These are phyloP conservation scores for Saccharomyces hybrid DNA, from an alignment of 1,139 yeast species.

Conservation along the genomic window DNA sequence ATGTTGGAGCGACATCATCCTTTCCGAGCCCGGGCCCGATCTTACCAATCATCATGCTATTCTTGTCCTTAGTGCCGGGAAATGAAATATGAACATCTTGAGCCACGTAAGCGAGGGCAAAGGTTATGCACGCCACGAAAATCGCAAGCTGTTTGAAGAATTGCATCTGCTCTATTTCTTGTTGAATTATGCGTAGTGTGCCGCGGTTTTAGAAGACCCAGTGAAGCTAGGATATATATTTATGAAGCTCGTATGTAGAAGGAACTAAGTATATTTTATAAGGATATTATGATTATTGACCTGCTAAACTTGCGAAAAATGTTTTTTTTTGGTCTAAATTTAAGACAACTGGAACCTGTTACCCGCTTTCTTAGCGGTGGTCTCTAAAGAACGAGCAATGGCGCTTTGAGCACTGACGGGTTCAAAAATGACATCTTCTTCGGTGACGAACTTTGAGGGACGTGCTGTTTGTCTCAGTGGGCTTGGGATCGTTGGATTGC, in stretches of 20 bases:
- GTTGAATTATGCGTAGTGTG: background rate
- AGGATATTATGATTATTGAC: background rate
- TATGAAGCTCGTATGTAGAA: background rate
- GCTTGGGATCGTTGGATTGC: background rate
- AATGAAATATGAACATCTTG: slow-evolving; percentile 10
- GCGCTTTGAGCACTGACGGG: slow-evolving; percentile 7
- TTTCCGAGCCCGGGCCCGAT: slow-evolving; percentile 5
- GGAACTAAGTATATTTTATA: slow-evolving; percentile 3
- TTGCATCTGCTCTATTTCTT: background rate
- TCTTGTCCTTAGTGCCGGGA: slow-evolving; percentile 2
- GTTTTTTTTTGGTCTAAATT: background rate
- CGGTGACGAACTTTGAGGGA: background rate
- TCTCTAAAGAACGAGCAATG: slow-evolving; percentile 8
- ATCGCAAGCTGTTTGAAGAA: slow-evolving; percentile 1
- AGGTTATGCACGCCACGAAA: slow-evolving; percentile 8
- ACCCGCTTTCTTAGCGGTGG: slow-evolving; percentile 11
- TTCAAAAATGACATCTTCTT: slow-evolving; percentile 2
- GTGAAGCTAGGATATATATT: background rate
- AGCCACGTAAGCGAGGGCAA: slow-evolving; percentile 12
- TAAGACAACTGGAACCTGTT: slow-evolving; percentile 5
- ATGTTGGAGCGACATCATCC: slow-evolving; percentile 7
- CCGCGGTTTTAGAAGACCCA: background rate
- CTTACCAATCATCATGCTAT: slow-evolving; percentile 10
- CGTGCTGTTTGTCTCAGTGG: background rate
- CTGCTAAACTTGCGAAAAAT: slow-evolving; percentile 2